phyloP scores from a whole-genome alignment of 2,329 filamentous ascomycete genomes.

The Pseudogymnoascus sp. region DNA sequence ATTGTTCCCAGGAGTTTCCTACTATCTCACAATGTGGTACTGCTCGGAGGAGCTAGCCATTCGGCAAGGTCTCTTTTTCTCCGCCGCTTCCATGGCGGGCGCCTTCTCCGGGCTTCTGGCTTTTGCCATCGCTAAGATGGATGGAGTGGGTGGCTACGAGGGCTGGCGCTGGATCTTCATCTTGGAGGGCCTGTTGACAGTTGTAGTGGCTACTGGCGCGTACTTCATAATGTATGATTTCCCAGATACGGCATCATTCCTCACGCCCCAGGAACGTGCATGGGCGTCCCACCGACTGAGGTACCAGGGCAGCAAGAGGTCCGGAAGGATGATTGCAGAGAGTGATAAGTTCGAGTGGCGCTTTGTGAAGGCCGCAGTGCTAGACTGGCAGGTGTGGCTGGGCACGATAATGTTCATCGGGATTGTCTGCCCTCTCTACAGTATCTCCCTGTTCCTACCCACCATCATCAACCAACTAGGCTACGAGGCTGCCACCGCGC shows the following conservation, averaged over 20 bases:
- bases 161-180: slow-evolving; percentile 44
- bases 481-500: slow-evolving; percentile 41
- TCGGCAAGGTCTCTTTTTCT: slow-evolving; percentile 33
- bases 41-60: slow-evolving; percentile 45
- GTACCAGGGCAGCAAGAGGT: slow-evolving; percentile 16
- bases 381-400: slow-evolving; percentile 38
- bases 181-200: slow-evolving; percentile 38
- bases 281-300: slow-evolving; percentile 22
- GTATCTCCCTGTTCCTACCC: slow-evolving; percentile 34
- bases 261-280: slow-evolving; percentile 31
- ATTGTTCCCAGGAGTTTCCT: slow-evolving; percentile 28
- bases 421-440: slow-evolving; percentile 41
- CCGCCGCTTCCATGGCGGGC: slow-evolving; percentile 30
- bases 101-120: slow-evolving; percentile 40
- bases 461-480: slow-evolving; percentile 42
- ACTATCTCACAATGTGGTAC: slow-evolving; percentile 51
- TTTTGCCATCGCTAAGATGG: slow-evolving; percentile 37
- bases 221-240: slow-evolving; percentile 42
- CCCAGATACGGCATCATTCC: slow-evolving; percentile 33
- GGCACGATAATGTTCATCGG: slow-evolving; percentile 48
- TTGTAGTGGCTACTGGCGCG: slow-evolving; percentile 27
- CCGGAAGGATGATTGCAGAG: slow-evolving; percentile 18
- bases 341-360: slow-evolving; percentile 26
- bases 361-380: slow-evolving; percentile 33
- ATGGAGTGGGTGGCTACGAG: slow-evolving; percentile 34